Evolutionary conservation across 768 basidiomycete genomes (phyloP), one percentile per base, ranked within the genome.

Genomic region (Trametes sanguinea): DNA sequence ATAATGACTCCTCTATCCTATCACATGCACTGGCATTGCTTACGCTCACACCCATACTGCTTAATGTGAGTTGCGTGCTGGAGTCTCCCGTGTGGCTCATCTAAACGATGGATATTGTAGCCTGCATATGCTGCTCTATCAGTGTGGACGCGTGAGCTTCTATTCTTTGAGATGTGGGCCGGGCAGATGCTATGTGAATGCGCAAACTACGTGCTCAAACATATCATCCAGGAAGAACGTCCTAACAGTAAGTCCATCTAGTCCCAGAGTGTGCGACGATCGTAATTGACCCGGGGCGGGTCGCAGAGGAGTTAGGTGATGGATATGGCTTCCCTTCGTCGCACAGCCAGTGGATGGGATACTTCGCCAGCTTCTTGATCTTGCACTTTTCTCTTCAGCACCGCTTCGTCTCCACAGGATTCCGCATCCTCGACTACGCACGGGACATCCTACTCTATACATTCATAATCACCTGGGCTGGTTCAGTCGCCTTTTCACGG

Each of bases 301-400:
- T 10, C 47, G 10, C 67, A 88, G 88, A 79, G 45, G 80, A 79
- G 57, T 72, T 84, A 50, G 87, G 86, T 17, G 81, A 81, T 57
- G 92, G 92, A 13, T 94, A 92, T 69, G 92, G 91, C 6, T 94
- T 94, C 67, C 92, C 92, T 0, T 93, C 92, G 0, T 92, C 90
- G 13, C 92, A 94, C 69, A 91, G 90, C 73, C 92, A 94, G 73
- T 92, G 88, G 72, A 93, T 94, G 92, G 92, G 85, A 14, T 94
- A 90, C 74, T 94, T 94, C 65, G 80, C 87, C 5, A 79, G 90
- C 0, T 94, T 94, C 73, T 72, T 94, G 46, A 69, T 86, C 45
- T 85, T 88, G 69, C 92, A 94, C 74, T 69, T 94, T 51, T 82
- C 81, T 64, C 86, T 85, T 64, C 83, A 85, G 39, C 90, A 93